These are phyloP conservation scores for Malania oleifera DNA, from an alignment of 164 flowering plant genomes.

Conservation along the genomic window DNA sequence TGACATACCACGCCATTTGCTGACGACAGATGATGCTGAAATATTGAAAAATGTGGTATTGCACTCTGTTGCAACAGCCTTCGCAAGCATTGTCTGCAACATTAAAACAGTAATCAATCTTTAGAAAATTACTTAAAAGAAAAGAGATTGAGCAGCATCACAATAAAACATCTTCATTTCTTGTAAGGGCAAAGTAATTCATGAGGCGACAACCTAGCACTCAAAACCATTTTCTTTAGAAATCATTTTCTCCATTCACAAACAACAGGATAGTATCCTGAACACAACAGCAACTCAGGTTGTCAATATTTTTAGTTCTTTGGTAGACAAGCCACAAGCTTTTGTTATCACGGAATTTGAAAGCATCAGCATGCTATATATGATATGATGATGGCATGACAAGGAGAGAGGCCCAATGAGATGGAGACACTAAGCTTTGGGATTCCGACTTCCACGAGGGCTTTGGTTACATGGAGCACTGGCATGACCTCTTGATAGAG, in stretches of 20 bases:
- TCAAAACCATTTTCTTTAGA: background rate
- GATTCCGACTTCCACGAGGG: background rate
- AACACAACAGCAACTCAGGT: background rate
- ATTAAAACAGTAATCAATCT: constrained; percentile 2
- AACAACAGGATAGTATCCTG: background rate
- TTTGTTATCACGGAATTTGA: background rate
- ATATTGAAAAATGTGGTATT: constrained; percentile 97
- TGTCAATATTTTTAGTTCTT: background rate
- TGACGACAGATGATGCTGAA: constrained; percentile 98
- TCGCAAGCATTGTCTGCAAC: constrained; percentile 97
- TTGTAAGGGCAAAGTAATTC: background rate
- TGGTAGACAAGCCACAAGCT: background rate
- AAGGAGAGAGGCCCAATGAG: no score
- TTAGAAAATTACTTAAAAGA: background rate
- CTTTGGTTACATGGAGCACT: background rate
- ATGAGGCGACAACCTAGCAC: background rate
- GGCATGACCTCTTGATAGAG: background rate
- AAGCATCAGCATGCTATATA: no score
- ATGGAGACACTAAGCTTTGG: background rate
- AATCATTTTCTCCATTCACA: background rate
- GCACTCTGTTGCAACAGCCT: constrained; percentile 99
- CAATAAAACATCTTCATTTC: background rate
- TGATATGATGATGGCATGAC: no score
- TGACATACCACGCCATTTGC: constrained; percentile 99
- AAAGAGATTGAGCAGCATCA: background rate